Conservation (phyloP, 352 stramenopile genomes). For the Phytophthora tentaculata region DNA sequence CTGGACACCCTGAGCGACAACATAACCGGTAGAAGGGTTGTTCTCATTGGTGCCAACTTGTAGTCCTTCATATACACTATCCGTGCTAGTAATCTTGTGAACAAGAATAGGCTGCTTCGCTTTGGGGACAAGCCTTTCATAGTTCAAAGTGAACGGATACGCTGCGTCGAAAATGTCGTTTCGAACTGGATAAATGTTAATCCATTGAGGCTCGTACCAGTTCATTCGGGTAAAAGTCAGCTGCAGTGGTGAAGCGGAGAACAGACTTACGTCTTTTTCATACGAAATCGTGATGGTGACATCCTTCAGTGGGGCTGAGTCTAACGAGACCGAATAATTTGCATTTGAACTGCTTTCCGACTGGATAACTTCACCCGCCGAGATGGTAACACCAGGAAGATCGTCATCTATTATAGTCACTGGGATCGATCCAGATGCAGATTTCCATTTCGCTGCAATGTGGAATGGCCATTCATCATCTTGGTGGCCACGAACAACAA, state of each 20-base stretch:
- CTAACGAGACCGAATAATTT: constrained; percentile 65
- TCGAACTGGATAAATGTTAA: constrained; percentile 48
- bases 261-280: constrained; percentile 39
- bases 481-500: constrained; percentile 45
- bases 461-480: constrained; percentile 45
- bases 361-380: constrained; percentile 40
- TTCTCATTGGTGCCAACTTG: constrained; percentile 58
- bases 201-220: constrained; percentile 60
- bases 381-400: constrained; percentile 65
- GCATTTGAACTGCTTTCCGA: constrained; percentile 46
- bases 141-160: constrained; percentile 55
- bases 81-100: constrained; percentile 47
- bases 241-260: constrained; percentile 45
- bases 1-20: constrained; percentile 47
- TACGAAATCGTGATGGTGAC: constrained; percentile 62
- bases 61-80: constrained; percentile 52
- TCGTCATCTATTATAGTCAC: constrained; percentile 67
- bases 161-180: constrained; percentile 63
- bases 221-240: constrained; percentile 55
- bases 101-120: constrained; percentile 50
- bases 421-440: constrained; percentile 40
- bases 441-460: constrained; percentile 42
- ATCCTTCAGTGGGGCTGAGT: constrained; percentile 59
- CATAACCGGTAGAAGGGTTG: constrained; percentile 37
- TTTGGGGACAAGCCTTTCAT: constrained; percentile 62